A percentile compares a stretch with the other conserved stretches of the same genome.
Evolutionary conservation across 73 alveolate species (phyloP).

Genomic region (Paramecium sexaurelia): DNA sequence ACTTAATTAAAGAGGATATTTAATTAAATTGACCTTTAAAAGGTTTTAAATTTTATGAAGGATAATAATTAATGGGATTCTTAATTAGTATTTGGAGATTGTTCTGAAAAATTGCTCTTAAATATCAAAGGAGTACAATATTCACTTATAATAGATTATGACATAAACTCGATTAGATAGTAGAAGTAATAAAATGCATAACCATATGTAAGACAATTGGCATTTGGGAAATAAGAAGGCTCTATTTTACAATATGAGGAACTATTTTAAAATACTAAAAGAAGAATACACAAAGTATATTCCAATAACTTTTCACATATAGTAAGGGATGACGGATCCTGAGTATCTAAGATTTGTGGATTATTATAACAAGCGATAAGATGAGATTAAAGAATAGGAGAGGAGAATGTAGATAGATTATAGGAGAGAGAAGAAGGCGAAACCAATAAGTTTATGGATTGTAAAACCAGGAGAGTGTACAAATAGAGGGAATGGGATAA

Average conservation of each 20-base stretch:
- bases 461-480: conserved; percentile 94
- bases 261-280: conserved; percentile 74
- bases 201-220: conserved; percentile 79
- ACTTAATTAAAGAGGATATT: background rate
- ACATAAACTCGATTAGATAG: background rate
- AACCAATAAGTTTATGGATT: conserved; percentile 79
- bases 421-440: background rate
- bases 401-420: background rate
- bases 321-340: conserved; percentile 73
- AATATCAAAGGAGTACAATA: conserved; percentile 47
- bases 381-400: conserved; percentile 60
- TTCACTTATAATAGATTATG: background rate
- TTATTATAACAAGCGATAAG: conserved; percentile 58
- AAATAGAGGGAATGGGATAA: conserved; percentile 83
- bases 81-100: conserved; percentile 16
- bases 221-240: conserved; percentile 85
- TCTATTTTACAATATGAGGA: conserved; percentile 83
- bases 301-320: conserved; percentile 85
- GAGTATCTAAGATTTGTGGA: conserved; percentile 71
- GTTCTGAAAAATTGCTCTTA: background rate
- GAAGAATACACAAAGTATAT: conserved; percentile 76
- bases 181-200: conserved; percentile 56
- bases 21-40: background rate
- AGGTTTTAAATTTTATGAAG: background rate
- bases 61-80: background rate